These are phyloP conservation scores for Adansonia gregorii DNA, from an alignment of 441 rosid species.

Conservation along the genomic window DNA sequence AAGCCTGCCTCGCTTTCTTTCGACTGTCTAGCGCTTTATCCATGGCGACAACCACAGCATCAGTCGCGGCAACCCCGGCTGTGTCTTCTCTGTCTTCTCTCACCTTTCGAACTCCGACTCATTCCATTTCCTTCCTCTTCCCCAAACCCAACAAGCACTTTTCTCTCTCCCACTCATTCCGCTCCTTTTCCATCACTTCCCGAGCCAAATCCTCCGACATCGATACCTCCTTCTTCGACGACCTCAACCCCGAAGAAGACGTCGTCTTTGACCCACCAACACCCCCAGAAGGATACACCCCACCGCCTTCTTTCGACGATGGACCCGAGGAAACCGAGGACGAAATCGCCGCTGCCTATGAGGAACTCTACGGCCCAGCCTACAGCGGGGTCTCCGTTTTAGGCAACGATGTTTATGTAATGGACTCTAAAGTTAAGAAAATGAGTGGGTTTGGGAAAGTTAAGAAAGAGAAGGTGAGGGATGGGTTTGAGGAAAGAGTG, in stretches of 20 bases:
- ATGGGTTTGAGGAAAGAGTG: constrained; percentile 91
- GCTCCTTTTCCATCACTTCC: constrained; percentile 31
- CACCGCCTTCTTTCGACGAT: constrained; percentile 75
- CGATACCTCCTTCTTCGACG: constrained; percentile 49
- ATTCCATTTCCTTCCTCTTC: constrained; percentile 21
- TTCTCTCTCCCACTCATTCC: constrained; percentile 31
- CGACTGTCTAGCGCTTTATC: background rate
- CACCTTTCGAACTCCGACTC: constrained; percentile 29
- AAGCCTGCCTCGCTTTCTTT: constrained; percentile 28
- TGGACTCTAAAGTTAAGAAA: constrained; percentile 70
- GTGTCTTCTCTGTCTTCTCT: constrained; percentile 47
- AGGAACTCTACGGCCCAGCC: constrained; percentile 82
- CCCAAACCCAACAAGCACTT: constrained; percentile 29
- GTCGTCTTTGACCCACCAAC: constrained; percentile 64
- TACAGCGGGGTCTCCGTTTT: constrained; percentile 63
- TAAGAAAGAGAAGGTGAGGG: constrained; percentile 69
- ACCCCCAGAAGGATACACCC: constrained; percentile 60
- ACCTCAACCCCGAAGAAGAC: constrained; percentile 44
- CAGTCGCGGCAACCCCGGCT: constrained; percentile 19
- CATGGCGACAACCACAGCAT: constrained; percentile 32
- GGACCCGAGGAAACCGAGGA: constrained; percentile 63
- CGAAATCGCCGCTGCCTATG: constrained; percentile 74
- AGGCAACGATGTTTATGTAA: constrained; percentile 67
- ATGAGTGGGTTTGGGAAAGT: constrained; percentile 50
- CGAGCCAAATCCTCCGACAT: constrained; percentile 34